These are phyloP conservation scores for Leishmania martiniquensis DNA, from an alignment of 208 protist species.

Conservation along the genomic window DNA sequence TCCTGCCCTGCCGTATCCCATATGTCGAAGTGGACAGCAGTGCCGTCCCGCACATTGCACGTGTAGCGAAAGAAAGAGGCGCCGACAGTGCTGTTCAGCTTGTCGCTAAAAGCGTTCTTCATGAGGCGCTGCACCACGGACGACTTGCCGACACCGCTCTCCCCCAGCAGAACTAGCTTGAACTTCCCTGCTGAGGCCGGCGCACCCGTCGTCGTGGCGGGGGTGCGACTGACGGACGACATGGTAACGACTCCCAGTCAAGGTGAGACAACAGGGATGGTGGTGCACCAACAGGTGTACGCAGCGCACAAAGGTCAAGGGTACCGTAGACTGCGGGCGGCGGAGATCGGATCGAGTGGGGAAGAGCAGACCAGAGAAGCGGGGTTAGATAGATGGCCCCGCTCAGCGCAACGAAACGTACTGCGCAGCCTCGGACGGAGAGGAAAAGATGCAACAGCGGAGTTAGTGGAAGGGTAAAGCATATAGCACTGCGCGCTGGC, in stretches of 20 bases:
- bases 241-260: background rate
- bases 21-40: conserved; percentile 81
- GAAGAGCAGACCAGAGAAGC: background rate
- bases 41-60: conserved; percentile 56
- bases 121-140: conserved; percentile 86
- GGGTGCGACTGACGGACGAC: background rate
- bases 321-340: background rate
- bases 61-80: conserved; percentile 86
- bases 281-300: background rate
- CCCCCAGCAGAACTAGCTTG: conserved; percentile 89
- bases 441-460: background rate
- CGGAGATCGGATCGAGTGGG: background rate
- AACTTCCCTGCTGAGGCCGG: conserved; percentile 50
- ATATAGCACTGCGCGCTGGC: background rate
- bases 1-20: conserved; percentile 94
- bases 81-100: conserved; percentile 80
- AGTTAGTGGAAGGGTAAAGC: background rate
- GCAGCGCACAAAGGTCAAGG: background rate
- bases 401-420: background rate
- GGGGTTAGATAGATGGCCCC: background rate
- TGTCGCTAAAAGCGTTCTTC: conserved; percentile 74
- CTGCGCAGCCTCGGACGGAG: background rate
- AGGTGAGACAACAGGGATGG: background rate
- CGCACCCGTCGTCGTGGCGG: background rate
- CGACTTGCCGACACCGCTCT: conserved; percentile 92